Base-by-base conservation (phyloP, 805 yeast species). In the Kluyveromyces aestuarii region DNA sequence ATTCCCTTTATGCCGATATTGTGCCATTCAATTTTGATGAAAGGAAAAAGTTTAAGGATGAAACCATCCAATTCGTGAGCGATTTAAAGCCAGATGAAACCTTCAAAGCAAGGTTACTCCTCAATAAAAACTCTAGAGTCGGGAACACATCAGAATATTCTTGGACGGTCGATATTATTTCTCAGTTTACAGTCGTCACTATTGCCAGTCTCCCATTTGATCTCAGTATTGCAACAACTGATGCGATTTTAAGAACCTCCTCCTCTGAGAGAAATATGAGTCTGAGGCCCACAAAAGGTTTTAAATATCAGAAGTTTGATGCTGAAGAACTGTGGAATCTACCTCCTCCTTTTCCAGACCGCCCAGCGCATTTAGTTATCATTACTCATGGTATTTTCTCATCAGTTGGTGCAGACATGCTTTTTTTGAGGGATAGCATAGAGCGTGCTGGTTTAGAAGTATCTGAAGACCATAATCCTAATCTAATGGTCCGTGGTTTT, bases 301-400 rank as follows among this genome's bases (percentile, higher is more conserved):
- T 62, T 6, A 45, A 36, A 1, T 72, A 75, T 8, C 51, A 57
- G 11, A 64, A 66, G 33, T 68, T 71, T 52, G 84, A 80, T 53
- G 85, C 96, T 0, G 55, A 73, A 3, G 84, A 80, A 47, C 60
- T 91, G 33, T 93, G 98, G 97, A 77, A 79, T 61, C 61, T 73
- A 37, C 93, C 95, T 0, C 75, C 79, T 1, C 73, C 70, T 2
- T 55, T 68, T 10, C 68, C 73, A 0, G 58, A 69, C 6, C 64
- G 67, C 49, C 93, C 95, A 0, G 77, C 82, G 13, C 99, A 93
- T 70, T 69, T 93, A 48, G 93, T 91, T 2, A 72, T 93, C 4
- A 56, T 90, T 11, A 88, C 96, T 0, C 99, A 93, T 64, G 99
- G 99, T 0, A 74, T 93, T 25, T 95, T 88, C 59, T 87, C 97